Evolutionary conservation across 2,329 filamentous ascomycete genomes (phyloP), one percentile per base, ranked within the genome.

Genomic region (Malbranchea cinnamomea): DNA sequence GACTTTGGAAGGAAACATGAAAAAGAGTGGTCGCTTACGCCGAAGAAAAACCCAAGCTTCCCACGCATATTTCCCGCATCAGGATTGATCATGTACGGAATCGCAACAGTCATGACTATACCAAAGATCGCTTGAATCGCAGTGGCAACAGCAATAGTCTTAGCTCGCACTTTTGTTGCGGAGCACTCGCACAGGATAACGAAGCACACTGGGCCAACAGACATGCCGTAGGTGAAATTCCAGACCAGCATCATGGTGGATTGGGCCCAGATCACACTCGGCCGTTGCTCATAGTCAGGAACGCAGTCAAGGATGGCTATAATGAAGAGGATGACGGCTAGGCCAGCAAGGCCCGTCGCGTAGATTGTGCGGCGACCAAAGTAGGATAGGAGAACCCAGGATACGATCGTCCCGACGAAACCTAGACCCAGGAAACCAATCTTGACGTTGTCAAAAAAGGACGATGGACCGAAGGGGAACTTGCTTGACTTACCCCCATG

Each of bases 131-230:
- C 44, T 37, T 61, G 55, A 0, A 50, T 50, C 2, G 51, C 50
- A 1, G 53, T 57, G 6, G 56, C 53, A 11, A 61, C 41, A 17
- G 47, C 46, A 32, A 46, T 63, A n/a, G 63, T 68, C 25, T 59
- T 59, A 34, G 59, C 59, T 0, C 57, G 49, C 2, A 62, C 44
- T 2, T 41, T 41, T 3, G 62, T 50, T 0, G 57, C 59, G 1
- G 49, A 56, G n/a, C 45, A 63, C 41, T 64, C 63, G 4, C 60
- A 60, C 2, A 62, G 53, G 23, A 63, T 50, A 19, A 57, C 56
- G 19, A 66, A 68, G 23, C 50, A 52, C 25, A 59, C 44, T 6
- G 54, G 49, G 2, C 57, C 58, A 29, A 60, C 50, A 0, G 53
- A 59, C 19, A 52, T 31, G 20, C 52, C 49, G 37, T 59, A 61